Percentiles rank a stretch among this genome's conserved stretches.
These are phyloP conservation scores for Gaeumannomyces sp. DNA, from an alignment of 2,329 filamentous ascomycete genomes.

Conservation along the genomic window DNA sequence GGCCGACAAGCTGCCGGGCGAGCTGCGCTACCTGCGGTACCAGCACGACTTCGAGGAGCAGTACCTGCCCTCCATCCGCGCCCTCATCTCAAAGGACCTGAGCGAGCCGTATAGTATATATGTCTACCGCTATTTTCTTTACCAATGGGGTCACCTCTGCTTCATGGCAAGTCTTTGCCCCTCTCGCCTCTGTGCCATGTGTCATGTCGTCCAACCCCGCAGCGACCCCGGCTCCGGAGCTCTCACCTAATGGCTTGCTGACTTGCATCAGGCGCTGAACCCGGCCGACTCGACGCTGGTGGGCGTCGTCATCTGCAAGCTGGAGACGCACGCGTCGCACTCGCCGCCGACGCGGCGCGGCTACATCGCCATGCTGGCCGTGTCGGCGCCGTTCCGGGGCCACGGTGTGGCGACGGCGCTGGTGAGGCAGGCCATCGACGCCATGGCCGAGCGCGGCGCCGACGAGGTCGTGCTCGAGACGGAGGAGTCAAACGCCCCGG, in stretches of 20 bases:
- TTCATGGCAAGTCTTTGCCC: slow-evolving; percentile 62
- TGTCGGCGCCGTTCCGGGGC: slow-evolving; percentile 71
- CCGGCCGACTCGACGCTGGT: slow-evolving; percentile 60
- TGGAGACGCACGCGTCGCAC: slow-evolving; percentile 82
- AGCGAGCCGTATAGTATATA: slow-evolving; percentile 99
- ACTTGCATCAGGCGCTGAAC: slow-evolving; percentile 46
- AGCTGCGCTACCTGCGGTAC: slow-evolving; percentile 56
- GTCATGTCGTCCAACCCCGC: background rate
- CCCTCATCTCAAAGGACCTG: slow-evolving; percentile 90
- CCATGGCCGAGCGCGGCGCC: slow-evolving; percentile 76
- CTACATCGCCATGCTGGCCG: slow-evolving; percentile 99
- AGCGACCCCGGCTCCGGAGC: background rate
- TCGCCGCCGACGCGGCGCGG: slow-evolving; percentile 69
- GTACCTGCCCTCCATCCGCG: slow-evolving; percentile 79
- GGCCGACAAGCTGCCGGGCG: slow-evolving; percentile 31
- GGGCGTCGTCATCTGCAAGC: slow-evolving; percentile 90
- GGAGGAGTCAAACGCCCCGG: slow-evolving; percentile 84
- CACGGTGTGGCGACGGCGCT: slow-evolving; percentile 82
- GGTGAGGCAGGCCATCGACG: slow-evolving; percentile 84
- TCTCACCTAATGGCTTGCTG: no score
- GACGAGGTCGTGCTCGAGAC: slow-evolving; percentile 96
- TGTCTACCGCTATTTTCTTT: slow-evolving; percentile 96
- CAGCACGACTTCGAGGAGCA: slow-evolving; percentile 52
- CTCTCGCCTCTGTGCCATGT: background rate
- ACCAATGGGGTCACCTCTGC: slow-evolving; percentile 96